These are phyloP conservation scores for Gnomoniopsis sp. DNA, from an alignment of 2,329 filamentous ascomycete species.

Conservation along the genomic window DNA sequence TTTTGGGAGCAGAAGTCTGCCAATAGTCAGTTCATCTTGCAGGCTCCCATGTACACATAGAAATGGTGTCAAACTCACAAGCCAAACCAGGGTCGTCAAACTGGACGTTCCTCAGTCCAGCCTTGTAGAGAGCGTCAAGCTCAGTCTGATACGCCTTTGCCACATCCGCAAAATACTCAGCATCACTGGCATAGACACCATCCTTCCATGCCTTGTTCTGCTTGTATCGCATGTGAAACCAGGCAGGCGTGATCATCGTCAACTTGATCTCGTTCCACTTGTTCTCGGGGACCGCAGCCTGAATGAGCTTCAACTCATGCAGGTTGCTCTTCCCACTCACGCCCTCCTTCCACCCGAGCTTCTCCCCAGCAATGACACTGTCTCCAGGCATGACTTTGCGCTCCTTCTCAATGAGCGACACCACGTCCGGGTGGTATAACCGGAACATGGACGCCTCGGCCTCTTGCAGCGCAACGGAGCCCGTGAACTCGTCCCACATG, in stretches of 20 bases:
- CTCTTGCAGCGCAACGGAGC: conserved; percentile 45
- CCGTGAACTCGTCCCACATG: conserved; percentile 53
- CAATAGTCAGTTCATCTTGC: background rate
- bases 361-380: conserved; percentile 48
- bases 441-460: conserved; percentile 50
- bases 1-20: conserved; percentile 70
- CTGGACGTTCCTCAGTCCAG: conserved; percentile 63
- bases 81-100: conserved; percentile 66
- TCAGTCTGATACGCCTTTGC: conserved; percentile 65
- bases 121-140: conserved; percentile 57
- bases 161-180: conserved; percentile 63
- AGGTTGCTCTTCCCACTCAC: conserved; percentile 43
- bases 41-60: background rate
- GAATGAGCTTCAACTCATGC: conserved; percentile 46
- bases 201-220: conserved; percentile 53
- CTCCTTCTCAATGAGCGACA: conserved; percentile 49
- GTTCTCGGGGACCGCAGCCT: conserved; percentile 41
- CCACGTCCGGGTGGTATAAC: conserved; percentile 53
- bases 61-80: conserved; percentile 43
- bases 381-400: conserved; percentile 55
- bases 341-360: conserved; percentile 40
- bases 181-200: conserved; percentile 53
- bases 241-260: conserved; percentile 52
- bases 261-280: conserved; percentile 51
- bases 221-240: conserved; percentile 54